phyloP scores from a whole-genome alignment of 2,329 filamentous ascomycete species.

The Aspergillus niger region DNA sequence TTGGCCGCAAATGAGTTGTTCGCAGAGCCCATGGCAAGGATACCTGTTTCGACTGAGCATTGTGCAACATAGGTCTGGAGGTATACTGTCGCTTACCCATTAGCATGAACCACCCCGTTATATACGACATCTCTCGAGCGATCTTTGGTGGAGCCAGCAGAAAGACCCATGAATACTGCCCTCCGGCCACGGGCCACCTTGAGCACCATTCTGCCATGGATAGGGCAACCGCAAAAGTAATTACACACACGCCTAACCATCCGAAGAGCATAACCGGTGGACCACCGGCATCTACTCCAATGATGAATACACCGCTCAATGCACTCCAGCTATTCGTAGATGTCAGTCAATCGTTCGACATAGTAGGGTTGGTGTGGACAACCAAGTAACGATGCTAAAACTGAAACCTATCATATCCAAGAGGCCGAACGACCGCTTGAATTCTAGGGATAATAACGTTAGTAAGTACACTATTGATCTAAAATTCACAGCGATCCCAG shows the following conservation, averaged over 20 bases:
- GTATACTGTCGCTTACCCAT: slow-evolving; percentile 18
- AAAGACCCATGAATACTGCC: slow-evolving; percentile 59
- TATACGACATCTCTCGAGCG: slow-evolving; percentile 43
- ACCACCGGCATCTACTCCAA: slow-evolving; percentile 56
- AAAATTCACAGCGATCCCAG: background rate
- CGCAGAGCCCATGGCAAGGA: slow-evolving; percentile 52
- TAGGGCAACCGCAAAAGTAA: slow-evolving; percentile 54
- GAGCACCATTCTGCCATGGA: slow-evolving; percentile 60
- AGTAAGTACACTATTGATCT: background rate
- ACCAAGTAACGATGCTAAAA: slow-evolving; percentile 58
- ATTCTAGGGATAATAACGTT: slow-evolving; percentile 39
- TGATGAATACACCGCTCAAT: slow-evolving; percentile 55
- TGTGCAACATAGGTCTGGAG: background rate
- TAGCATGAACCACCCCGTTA: slow-evolving; percentile 50
- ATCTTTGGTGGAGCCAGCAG: slow-evolving; percentile 53
- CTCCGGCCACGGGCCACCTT: slow-evolving; percentile 56
- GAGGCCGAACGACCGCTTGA: slow-evolving; percentile 56
- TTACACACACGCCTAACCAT: slow-evolving; percentile 55
- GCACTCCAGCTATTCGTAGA: slow-evolving; percentile 50
- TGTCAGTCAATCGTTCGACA: background rate
- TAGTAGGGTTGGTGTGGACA: background rate
- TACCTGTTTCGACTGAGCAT: slow-evolving; percentile 19
- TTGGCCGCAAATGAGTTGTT: slow-evolving; percentile 58
- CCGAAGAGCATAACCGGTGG: slow-evolving; percentile 60
- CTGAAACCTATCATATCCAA: slow-evolving; percentile 60